Conservation (phyloP, 441 rosid genomes). For the Aquilaria agallochum region DNA sequence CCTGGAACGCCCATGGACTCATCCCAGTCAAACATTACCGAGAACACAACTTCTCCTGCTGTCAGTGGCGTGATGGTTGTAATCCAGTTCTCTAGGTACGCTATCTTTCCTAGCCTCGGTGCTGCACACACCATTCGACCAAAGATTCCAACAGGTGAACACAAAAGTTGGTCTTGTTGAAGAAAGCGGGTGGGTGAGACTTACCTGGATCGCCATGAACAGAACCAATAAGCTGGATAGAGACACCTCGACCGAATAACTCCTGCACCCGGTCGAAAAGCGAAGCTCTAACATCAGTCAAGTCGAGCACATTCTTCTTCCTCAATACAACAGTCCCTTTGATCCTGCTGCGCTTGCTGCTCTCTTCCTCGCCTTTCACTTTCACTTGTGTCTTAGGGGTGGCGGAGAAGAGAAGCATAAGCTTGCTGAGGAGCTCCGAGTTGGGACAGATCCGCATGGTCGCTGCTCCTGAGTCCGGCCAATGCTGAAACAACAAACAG, state of each 20-base stretch:
- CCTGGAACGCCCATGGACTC: constrained; percentile 61
- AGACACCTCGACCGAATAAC: constrained; percentile 48
- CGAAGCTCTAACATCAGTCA: constrained; percentile 41
- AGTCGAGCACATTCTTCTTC: constrained; percentile 62
- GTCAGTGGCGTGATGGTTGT: constrained; percentile 43
- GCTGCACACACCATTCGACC: constrained; percentile 23
- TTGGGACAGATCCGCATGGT: constrained; percentile 13
- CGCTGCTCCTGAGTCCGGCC: not conserved
- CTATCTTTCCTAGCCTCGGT: constrained; percentile 61
- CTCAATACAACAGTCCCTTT: constrained; percentile 46
- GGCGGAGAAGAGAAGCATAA: constrained; percentile 21
- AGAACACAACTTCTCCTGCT: constrained; percentile 49
- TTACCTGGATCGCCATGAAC: constrained; percentile 40
- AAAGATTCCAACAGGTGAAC: too few relatives aligned
- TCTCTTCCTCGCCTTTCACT: not conserved
- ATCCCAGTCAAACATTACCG: constrained; percentile 62
- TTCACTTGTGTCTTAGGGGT: constrained; percentile 4
- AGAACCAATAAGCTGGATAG: constrained; percentile 52
- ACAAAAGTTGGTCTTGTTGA: too few relatives aligned
- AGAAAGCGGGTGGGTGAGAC: not conserved
- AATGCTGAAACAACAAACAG: too few relatives aligned
- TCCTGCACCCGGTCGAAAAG: constrained; percentile 49
- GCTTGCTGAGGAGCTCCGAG: constrained; percentile 20
- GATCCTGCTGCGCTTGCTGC: constrained; percentile 22
- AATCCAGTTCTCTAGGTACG: constrained; percentile 68